Evolutionary conservation across 1,139 yeast genomes (phyloP), one percentile per base, ranked within the genome.

Genomic region (Scheffersomyces lignicola): DNA sequence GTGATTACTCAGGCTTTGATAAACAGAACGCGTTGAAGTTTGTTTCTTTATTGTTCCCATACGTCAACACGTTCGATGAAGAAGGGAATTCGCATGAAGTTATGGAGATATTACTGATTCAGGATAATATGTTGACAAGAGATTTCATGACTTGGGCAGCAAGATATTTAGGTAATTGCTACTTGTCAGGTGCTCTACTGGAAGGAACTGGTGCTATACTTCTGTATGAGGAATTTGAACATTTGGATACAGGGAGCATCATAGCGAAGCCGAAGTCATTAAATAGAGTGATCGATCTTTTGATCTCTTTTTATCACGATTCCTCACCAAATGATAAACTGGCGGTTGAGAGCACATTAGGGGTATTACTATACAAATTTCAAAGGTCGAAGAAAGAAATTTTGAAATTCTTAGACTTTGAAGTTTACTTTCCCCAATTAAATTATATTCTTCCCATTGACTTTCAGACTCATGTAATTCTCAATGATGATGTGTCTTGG

Each of bases 131-230:
- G 6, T 47, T 38, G 3, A 42, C 59, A 1, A 33, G 35, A 3
- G 42, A 42, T 1, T 64, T 73, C 39, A 51, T 51, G 3, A 15
- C 52, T 1, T 76, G 80, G 75, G 56, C 66, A 32, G 70, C 72
- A 0, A 54, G 58, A 11, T 67, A 66, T 37, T 47, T 78, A 14
- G 76, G 78, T 0, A 43, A 54, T 2, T 70, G 51, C 38, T 76
- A 71, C 43, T 41, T 60, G 12, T 34, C 33, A 7, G 51, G 49
- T 7, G 49, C 42, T 1, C 18, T 26, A 6, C 10, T 23, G 5
- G 10, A 26, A 15, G 29, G 29, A 15, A 26, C 20, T 15, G 12
- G 10, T 15, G 20, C 16, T 5, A 13, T 26, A 4, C 7, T 26
- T 15, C 9, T 10, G 10, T 26, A 7, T 15, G 12, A 5, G 10